A percentile compares a stretch with the other conserved stretches of the same genome.
phyloP scores from a whole-genome alignment of 2,329 filamentous ascomycete species.

The Kalmusia sp. region DNA sequence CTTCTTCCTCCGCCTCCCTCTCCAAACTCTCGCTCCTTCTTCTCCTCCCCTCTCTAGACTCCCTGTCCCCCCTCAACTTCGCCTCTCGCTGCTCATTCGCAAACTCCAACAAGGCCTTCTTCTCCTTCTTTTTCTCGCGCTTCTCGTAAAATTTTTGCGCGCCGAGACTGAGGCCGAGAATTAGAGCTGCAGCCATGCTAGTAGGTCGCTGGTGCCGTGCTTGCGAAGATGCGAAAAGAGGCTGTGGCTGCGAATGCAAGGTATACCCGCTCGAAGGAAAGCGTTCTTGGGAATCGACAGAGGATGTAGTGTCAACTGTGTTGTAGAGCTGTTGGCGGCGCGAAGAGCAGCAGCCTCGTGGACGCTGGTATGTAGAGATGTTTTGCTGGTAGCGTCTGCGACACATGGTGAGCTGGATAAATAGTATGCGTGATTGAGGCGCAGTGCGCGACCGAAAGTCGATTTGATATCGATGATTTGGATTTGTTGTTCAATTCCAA shows the following conservation, averaged over 20 bases:
- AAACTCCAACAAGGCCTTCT: not conserved
- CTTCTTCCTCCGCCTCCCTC: not conserved
- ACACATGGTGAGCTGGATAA: conserved; percentile 8
- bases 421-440: not conserved
- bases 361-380: not conserved
- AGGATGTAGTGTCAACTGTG: not conserved
- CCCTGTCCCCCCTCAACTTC: conserved; percentile 8
- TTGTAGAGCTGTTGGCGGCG: not conserved
- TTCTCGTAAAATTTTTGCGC: conserved; percentile 10
- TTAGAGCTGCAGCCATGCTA: conserved; percentile 10
- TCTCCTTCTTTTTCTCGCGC: conserved; percentile 9
- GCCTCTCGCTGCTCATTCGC: conserved; percentile 5
- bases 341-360: conserved; percentile 4
- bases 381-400: not conserved
- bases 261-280: not conserved
- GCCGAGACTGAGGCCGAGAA: conserved; percentile 3
- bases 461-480: not conserved
- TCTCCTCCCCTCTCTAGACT: not conserved
- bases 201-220: not conserved
- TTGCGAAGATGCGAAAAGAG: not conserved
- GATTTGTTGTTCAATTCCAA: not conserved
- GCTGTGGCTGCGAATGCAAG: not conserved
- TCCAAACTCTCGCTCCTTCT: conserved; percentile 4
- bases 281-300: not conserved
- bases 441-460: not conserved